Conservation (phyloP, 2,329 filamentous ascomycete genomes). For the Xylariaceae sp. region DNA sequence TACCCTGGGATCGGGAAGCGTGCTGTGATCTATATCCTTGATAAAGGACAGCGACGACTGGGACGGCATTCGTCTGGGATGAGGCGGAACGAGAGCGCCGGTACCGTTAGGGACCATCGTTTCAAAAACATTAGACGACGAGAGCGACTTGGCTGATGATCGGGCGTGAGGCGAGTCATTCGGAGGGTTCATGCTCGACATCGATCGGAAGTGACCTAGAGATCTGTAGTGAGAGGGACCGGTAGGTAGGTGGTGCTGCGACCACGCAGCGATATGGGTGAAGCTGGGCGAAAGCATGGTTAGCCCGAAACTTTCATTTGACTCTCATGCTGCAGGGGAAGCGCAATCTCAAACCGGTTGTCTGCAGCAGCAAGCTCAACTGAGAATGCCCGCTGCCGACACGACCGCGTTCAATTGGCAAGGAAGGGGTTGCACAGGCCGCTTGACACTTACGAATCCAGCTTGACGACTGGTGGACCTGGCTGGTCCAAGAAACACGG, state of each 20-base stretch:
- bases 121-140: constrained; percentile 27
- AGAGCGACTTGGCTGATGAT: constrained; percentile 33
- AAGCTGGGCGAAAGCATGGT: constrained; percentile 39
- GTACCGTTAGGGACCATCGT: constrained; percentile 25
- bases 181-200: constrained; percentile 46
- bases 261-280: constrained; percentile 50
- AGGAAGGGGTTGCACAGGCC: constrained; percentile 8
- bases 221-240: constrained; percentile 35
- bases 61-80: constrained; percentile 34
- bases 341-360: constrained; percentile 10
- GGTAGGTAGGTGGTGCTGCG: constrained; percentile 39
- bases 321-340: not conserved
- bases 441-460: constrained; percentile 32
- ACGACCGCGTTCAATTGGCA: constrained; percentile 3
- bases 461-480: constrained; percentile 33
- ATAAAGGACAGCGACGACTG: constrained; percentile 37
- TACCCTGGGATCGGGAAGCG: constrained; percentile 60
- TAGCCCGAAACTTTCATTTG: constrained; percentile 7
- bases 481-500: constrained; percentile 25
- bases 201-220: constrained; percentile 48
- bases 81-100: constrained; percentile 32
- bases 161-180: constrained; percentile 37
- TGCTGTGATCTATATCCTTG: constrained; percentile 60
- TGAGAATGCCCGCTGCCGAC: constrained; percentile 4
- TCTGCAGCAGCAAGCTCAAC: constrained; percentile 15